Evolutionary conservation across 306 rosid genomes (phyloP), one percentile per base, ranked within the genome.

Genomic region (Amphicarpaea edgeworthii): DNA sequence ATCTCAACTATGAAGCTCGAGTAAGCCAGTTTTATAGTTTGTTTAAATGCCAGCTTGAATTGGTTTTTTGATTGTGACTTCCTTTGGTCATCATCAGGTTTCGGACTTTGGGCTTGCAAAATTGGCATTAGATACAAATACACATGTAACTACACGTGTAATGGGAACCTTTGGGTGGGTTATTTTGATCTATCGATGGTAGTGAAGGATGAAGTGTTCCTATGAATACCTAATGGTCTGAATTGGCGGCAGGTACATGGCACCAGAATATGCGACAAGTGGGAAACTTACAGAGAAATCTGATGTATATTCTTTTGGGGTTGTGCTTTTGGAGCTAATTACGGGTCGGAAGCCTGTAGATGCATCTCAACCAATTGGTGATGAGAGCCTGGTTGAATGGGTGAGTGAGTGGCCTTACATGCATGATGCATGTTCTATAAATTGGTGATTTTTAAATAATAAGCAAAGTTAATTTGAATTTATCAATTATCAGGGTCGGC

Each of bases 151-250:
- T 23, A 96, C 99, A 60, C 96, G 99, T 50, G 99, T 96, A 19
- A 96, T 96, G 99, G 99, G 98, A 82, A 96, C 99, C 67, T 96
- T 96, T 75, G 99, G 98, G 98, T 90, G 88, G 46, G 93, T 81
- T n/a, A n/a, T n/a, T n/a, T n/a, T n/a, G n/a, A n/a, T n/a, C 1
- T 24, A 24, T 24, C 28, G 28, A 24, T 24, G 3, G 28, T 24
- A 24, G 2, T 24, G 2, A 24, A 24, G 28, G 2, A 24, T 24
- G 37, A 30, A 30, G 6, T 30, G 37, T 30, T 30, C 37, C 37
- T 30, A 30, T 30, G 37, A 3, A 30, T 30, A 30, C 37, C 37
- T 30, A 65, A 84, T 78, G 81, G 28, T 86, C 37, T 30, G 7
- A 30, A 30, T 30, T 30, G 60, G 3, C 88, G 60, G 3, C 88